Conservation (phyloP, 2,329 filamentous ascomycete species). For the Xylaria sp. region DNA sequence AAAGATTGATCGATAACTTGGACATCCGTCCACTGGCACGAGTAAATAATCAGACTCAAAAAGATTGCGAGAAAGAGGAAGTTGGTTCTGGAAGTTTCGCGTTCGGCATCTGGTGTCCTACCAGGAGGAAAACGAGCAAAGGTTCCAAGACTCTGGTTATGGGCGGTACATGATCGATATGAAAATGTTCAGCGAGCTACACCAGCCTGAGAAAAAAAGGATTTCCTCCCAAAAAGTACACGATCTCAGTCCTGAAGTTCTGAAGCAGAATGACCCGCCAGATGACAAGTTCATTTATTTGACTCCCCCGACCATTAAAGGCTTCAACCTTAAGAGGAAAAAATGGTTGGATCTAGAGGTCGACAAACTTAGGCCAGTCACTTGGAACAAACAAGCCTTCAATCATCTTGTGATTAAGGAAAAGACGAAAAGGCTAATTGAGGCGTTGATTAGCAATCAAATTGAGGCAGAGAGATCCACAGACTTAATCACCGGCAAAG, state of each 20-base stretch:
- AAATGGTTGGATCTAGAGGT: slow-evolving; percentile 10
- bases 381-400: slow-evolving; percentile 14
- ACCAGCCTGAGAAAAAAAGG: not conserved
- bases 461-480: not conserved
- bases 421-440: slow-evolving; percentile 12
- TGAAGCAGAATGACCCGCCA: slow-evolving; percentile 8
- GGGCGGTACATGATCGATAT: slow-evolving; percentile 25
- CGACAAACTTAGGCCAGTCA: not conserved
- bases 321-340: slow-evolving; percentile 11
- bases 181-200: slow-evolving; percentile 7
- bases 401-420: slow-evolving; percentile 4
- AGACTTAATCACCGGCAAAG: not conserved
- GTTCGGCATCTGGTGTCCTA: slow-evolving; percentile 7
- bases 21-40: not conserved
- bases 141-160: not conserved
- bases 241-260: not conserved
- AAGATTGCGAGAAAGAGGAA: slow-evolving; percentile 1
- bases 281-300: not conserved
- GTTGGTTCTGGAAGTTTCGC: slow-evolving; percentile 21
- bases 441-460: slow-evolving; percentile 11
- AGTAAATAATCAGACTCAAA: not conserved
- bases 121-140: not conserved
- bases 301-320: not conserved
- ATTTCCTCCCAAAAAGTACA: not conserved
- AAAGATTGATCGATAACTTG: not conserved